Evolutionary conservation across 2,329 filamentous ascomycete species (phyloP).

Genomic region (Apiospora saccharicola): DNA sequence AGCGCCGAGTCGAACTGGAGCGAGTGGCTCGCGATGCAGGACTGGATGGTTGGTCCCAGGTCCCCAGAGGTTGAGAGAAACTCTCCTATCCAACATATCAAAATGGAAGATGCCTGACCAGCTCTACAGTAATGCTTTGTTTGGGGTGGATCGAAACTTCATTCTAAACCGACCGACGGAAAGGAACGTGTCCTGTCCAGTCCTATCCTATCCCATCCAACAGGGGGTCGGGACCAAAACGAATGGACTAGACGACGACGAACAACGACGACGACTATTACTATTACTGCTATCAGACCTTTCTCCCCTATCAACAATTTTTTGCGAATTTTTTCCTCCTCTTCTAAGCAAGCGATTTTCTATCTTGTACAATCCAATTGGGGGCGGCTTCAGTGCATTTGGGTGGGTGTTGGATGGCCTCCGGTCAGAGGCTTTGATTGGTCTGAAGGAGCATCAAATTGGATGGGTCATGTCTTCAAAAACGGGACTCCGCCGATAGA

Average conservation of each 20-base stretch:
- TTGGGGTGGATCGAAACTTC: not conserved
- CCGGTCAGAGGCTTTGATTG: not conserved
- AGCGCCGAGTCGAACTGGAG: conserved; percentile 88
- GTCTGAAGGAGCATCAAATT: not conserved
- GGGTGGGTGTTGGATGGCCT: not conserved
- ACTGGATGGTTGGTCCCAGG: conserved; percentile 95
- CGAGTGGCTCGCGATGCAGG: conserved; percentile 95
- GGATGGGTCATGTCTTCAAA: not conserved
- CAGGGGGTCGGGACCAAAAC: not conserved
- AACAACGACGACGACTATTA: not conserved
- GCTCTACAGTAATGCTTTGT: not conserved
- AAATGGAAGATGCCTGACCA: conserved; percentile 40
- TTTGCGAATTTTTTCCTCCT: not conserved
- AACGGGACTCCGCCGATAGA: conserved; percentile 6
- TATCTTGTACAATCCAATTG: conserved; percentile 1
- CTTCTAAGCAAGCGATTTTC: conserved; percentile 18
- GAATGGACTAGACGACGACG: not conserved
- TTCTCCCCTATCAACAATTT: not conserved
- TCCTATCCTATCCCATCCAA: not conserved
- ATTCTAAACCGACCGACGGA: not conserved
- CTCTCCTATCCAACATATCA: conserved; percentile 39
- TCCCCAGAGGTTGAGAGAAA: conserved; percentile 59
- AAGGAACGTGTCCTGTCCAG: too few relatives aligned
- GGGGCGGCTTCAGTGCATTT: conserved; percentile 12
- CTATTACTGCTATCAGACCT: not conserved